These are phyloP conservation scores for Dinochytrium kinnereticum DNA, from an alignment of 371 early-diverging fungal genomes.

Conservation along the genomic window DNA sequence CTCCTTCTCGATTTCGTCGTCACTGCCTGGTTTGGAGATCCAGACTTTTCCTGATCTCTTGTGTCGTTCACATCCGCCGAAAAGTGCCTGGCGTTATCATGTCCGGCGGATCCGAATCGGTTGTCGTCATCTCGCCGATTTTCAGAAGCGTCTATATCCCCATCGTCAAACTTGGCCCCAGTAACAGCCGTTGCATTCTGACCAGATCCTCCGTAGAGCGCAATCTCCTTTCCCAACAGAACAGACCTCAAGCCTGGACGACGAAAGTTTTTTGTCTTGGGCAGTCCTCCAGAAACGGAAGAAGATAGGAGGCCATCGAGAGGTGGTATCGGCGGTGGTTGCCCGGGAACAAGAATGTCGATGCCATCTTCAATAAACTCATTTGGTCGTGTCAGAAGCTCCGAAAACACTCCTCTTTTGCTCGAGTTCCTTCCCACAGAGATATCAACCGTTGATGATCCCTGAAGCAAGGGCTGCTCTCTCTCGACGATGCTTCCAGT, in stretches of 20 bases:
- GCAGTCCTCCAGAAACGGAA: conserved; percentile 6
- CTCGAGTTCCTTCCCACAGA: conserved; percentile 14
- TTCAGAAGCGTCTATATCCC: background rate
- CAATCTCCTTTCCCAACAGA: background rate
- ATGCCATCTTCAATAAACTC: conserved; percentile 23
- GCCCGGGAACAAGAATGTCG: conserved; percentile 23
- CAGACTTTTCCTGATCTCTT: background rate
- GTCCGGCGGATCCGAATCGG: conserved; percentile 5
- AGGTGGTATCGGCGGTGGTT: conserved; percentile 26
- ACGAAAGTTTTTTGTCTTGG: conserved; percentile 21
- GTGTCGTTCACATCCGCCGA: background rate
- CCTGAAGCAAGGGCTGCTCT: conserved; percentile 32
- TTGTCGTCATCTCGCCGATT: background rate
- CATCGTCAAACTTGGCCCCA: background rate
- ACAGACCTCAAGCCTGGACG: conserved; percentile 14
- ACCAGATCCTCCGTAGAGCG: too few relatives aligned
- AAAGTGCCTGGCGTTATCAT: background rate
- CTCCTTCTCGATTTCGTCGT: background rate
- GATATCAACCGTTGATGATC: conserved; percentile 27
- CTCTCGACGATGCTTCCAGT: conserved; percentile 26
- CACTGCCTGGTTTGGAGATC: background rate
- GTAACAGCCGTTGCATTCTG: background rate
- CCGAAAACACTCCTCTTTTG: conserved; percentile 34
- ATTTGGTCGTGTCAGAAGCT: conserved; percentile 31
- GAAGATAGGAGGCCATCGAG: conserved; percentile 29